These are phyloP conservation scores for Novymonas esmeraldas DNA, from an alignment of 208 protist genomes.

Conservation along the genomic window DNA sequence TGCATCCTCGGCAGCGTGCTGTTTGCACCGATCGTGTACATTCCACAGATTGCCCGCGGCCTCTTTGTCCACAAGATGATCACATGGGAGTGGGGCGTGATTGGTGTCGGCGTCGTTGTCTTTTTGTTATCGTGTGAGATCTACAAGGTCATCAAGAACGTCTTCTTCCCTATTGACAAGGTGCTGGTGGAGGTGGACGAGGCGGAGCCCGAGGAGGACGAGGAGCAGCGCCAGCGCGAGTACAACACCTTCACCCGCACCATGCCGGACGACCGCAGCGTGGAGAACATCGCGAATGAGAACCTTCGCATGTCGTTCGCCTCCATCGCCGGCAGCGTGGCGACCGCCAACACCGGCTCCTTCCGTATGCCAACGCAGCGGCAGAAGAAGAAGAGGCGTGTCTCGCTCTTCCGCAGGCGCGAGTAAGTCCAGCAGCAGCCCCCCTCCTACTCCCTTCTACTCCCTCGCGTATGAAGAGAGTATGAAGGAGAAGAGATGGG, in stretches of 20 bases:
- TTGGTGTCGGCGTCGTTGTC: slow-evolving; percentile 51
- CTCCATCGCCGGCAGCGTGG: slow-evolving; percentile 62
- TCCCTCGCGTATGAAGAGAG: too few relatives aligned
- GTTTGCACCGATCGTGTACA: slow-evolving; percentile 83
- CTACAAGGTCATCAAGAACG: slow-evolving; percentile 90
- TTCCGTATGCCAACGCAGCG: slow-evolving; percentile 50
- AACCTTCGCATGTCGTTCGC: slow-evolving; percentile 88
- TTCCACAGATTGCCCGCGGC: slow-evolving; percentile 61
- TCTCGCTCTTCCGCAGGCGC: slow-evolving; percentile 25
- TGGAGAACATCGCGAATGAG: slow-evolving; percentile 76
- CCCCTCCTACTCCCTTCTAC: too few relatives aligned
- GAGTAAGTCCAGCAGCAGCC: too few relatives aligned
- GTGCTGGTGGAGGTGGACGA: slow-evolving; percentile 34
- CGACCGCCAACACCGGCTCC: slow-evolving; percentile 50
- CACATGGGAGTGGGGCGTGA: slow-evolving; percentile 87
- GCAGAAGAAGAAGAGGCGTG: slow-evolving; percentile 48
- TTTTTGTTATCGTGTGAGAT: slow-evolving; percentile 69
- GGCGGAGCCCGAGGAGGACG: slow-evolving; percentile 39
- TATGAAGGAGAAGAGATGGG: background rate
- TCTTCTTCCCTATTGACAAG: slow-evolving; percentile 63
- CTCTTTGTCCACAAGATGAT: slow-evolving; percentile 85
- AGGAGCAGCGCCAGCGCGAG: slow-evolving; percentile 58
- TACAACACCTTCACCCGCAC: slow-evolving; percentile 68
- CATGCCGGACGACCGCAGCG: slow-evolving; percentile 49
- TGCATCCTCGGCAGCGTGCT: slow-evolving; percentile 50